Evolutionary conservation across 306 rosid genomes (phyloP), one percentile per base, ranked within the genome.

Genomic region (Pyrus betulifolia): DNA sequence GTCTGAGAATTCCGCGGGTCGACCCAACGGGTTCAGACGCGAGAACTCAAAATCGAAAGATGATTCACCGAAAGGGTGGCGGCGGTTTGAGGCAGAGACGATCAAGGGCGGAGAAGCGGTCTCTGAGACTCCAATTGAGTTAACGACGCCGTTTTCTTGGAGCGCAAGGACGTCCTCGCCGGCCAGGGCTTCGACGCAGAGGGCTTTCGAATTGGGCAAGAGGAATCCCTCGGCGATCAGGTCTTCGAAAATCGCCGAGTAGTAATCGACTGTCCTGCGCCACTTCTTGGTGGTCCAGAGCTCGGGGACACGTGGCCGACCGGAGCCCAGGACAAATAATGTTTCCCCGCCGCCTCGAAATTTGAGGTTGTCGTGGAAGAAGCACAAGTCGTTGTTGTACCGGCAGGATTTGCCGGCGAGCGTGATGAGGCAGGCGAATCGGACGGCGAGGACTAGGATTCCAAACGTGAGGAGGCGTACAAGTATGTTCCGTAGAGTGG

Each of bases 1-100:
- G 1, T n/a, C 58, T 6, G 89, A 85, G 33, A 85, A 82, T 71
- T 77, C 79, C 21, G 71, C 79, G 3, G 83, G 82, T 21, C 22
- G 46, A 3, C 22, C 28, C 1, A 83, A 82, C 15, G 31, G 52
- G 12, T 83, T 85, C 3, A 87, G 66, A 8, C 71, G 44, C 64
- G 85, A 73, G 81, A 88, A 91, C 33, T 76, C 89, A 19, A 91
- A 87, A 66, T 85, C 89, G 73, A 82, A 87, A 5, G 80, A 6
- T 6, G 85, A 67, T 0, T 19, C 70, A 1, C 69, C 12, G 42
- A 87, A 88, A 2, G 81, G 90, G 11, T 74, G 86, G 28, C 68
- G 71, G 27, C n/a, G 63, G 2, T 76, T 79, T 2, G 80, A 69
- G 22, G 91, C 83, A 2, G 49, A 33, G 8, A 86, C 27, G 44